Evolutionary conservation across 768 basidiomycete species (phyloP).

Genomic region (Russula compacta): DNA sequence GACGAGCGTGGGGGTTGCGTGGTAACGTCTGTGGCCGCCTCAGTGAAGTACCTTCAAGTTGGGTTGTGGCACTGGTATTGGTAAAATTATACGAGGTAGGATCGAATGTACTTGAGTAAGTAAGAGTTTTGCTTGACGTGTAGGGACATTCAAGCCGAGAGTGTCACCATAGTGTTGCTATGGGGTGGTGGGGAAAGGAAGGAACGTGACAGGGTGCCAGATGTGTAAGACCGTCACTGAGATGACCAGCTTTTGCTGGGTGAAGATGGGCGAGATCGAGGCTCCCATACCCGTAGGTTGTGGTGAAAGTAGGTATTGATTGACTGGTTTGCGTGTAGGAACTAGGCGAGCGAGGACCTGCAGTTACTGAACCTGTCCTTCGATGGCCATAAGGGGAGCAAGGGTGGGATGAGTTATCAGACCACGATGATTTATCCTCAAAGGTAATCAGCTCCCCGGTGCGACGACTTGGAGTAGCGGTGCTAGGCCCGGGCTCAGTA

Average conservation of each 20-base stretch:
- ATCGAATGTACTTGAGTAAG: conserved; percentile 34
- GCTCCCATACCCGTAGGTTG: conserved; percentile 29
- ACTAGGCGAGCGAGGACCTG: conserved; percentile 32
- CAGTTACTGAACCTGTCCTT: conserved; percentile 41
- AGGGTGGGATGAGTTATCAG: conserved; percentile 24
- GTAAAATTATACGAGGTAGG: conserved; percentile 29
- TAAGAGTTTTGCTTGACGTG: conserved; percentile 23
- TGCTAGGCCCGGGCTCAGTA: conserved; percentile 41
- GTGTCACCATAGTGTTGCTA: conserved; percentile 23
- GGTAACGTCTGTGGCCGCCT: conserved; percentile 52
- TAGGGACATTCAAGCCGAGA: conserved; percentile 29
- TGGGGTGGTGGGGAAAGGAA: conserved; percentile 42
- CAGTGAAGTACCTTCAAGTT: conserved; percentile 43
- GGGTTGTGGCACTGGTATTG: conserved; percentile 28
- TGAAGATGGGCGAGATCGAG: conserved; percentile 40
- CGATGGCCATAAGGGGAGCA: conserved; percentile 34
- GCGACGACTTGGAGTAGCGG: conserved; percentile 39
- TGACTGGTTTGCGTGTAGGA: conserved; percentile 30
- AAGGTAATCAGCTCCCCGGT: conserved; percentile 67
- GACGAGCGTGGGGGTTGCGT: conserved; percentile 69
- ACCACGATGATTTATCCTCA: conserved; percentile 43
- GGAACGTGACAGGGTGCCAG: conserved; percentile 21
- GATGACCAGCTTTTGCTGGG: conserved; percentile 37
- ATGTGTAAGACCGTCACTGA: conserved; percentile 24
- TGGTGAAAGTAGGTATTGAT: conserved; percentile 35